Evolutionary conservation across 768 basidiomycete species (phyloP).

Genomic region (Lentinula lateritia): DNA sequence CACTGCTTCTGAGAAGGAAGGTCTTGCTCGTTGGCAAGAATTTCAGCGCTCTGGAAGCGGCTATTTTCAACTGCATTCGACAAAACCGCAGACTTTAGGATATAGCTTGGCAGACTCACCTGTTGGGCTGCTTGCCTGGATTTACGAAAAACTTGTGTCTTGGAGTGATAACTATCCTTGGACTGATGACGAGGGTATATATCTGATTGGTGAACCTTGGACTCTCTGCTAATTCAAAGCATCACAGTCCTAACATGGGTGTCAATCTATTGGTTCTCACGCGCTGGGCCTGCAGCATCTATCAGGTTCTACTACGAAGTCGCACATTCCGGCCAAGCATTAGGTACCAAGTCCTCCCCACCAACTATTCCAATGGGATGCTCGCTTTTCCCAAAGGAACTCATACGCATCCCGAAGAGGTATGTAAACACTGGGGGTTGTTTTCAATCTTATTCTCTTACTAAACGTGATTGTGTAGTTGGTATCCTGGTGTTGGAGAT

Average conservation of each 20-base stretch:
- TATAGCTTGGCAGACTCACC: constrained; percentile 39
- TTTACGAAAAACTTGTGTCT: constrained; percentile 25
- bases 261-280: constrained; percentile 24
- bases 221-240: not conserved
- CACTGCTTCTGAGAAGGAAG: constrained; percentile 10
- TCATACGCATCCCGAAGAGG: not conserved
- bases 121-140: constrained; percentile 33
- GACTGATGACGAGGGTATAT: constrained; percentile 38
- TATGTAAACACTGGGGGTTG: not conserved
- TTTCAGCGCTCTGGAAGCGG: constrained; percentile 13
- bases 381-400: constrained; percentile 1
- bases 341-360: not conserved
- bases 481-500: not conserved
- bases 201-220: not conserved
- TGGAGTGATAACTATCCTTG: constrained; percentile 37
- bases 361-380: not conserved
- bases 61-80: constrained; percentile 22
- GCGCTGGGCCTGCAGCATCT: constrained; percentile 20
- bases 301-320: constrained; percentile 14
- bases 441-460: not conserved
- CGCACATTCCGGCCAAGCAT: not conserved
- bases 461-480: not conserved
- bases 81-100: constrained; percentile 30
- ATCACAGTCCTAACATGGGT: constrained; percentile 21
- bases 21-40: not conserved